Base-by-base conservation (phyloP, 805 yeast genomes). In the Brettanomyces bruxellensis region DNA sequence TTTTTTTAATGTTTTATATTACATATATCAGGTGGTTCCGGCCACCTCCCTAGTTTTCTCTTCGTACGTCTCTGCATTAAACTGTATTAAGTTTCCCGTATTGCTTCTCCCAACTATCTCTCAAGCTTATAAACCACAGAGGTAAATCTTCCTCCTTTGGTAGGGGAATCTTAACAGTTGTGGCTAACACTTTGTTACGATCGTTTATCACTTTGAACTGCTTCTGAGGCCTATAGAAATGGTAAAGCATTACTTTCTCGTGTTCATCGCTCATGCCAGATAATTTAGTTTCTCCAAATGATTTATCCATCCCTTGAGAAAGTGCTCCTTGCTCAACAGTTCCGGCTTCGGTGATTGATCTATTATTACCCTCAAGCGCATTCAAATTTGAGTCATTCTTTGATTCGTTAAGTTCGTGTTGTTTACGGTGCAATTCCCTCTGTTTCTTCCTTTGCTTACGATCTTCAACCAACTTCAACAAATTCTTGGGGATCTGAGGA, bases 111-210 rank as follows among this genome's bases (percentile, higher is more conserved):
- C 91, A 86, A 45, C 68, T 57, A 49, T 79, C 75, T 48, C 90
- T 62, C 48, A 84, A 85, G 30, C 66, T 61, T 22, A 68, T 68
- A 55, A 86, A 86, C 96, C 96, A 88, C 1, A 59, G 67, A 0
- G 95, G 95, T n/a, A 88, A 67, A 38, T 72, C 68, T 11, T 69
- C 63, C 44, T 81, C 88, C 7, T 72, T 66, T 0, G 95, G 95
- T 5, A 85, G 69, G 44, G 66, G 67, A 45, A 79, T 57, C 52
- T 65, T 67, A 37, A 75, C 64, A 3, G 57, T 53, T 2, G 60
- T 54, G 30, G 60, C 58, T 14, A 67, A 65, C n/a, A 67, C 68
- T 50, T 66, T 65, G 40, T 64, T 67, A 51, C 58, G 65, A 38
- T 58, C 62, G 28, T 51, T 55, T 34, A 55, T 49, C 37, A 52